Base-by-base conservation (phyloP, 345 rosid genomes). In the Cardiospermum halicacabum region DNA sequence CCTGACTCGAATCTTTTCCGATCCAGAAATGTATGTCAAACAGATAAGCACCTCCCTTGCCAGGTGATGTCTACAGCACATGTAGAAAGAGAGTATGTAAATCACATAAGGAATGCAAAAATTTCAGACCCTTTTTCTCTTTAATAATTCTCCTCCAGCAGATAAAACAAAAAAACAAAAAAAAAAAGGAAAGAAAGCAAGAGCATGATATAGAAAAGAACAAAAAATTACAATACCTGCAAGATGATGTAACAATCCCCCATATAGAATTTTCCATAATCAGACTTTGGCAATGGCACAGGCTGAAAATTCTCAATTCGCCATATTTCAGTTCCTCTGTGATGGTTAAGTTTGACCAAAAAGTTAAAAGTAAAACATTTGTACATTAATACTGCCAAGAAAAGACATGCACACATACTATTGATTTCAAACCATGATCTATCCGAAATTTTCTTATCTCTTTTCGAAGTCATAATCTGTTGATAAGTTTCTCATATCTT, bases 1-100 rank as follows among this genome's bases (percentile, higher is more conserved):
- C 99, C 96, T 95, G 97, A 80, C 88, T 95, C 31, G 97, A 82
- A 74, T 91, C 99, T 82, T 81, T 91, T 60, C 99, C 99, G 65
- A 95, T 81, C 99, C 99, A 95, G 76, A 91, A 95, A 80, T 95
- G 97, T 70, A 95, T 83, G 74, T 95, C 96, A 70, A 72, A 84
- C 24, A 83, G 76, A 76, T 81, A 91, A 64, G 96, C 81, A 15
- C 99, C 97, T 56, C 93, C 94, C 78, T 82, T 95, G 69, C 79
- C 85, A 65, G 87, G 65, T 34, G 87, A 70, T 61, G 97, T 95
- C 99, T 95, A 72, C 84, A 72, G 21, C 30, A 70, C 47, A 53
- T 51, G 58, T 25, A 50, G n/a, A 22, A 2, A 51, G 27, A 64
- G 11, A 43, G 68, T 56, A 64, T 47, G 75, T 59, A 67, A 70